phyloP scores from a whole-genome alignment of 176 grass and related monocot species.

The Aegilops bicornis region DNA sequence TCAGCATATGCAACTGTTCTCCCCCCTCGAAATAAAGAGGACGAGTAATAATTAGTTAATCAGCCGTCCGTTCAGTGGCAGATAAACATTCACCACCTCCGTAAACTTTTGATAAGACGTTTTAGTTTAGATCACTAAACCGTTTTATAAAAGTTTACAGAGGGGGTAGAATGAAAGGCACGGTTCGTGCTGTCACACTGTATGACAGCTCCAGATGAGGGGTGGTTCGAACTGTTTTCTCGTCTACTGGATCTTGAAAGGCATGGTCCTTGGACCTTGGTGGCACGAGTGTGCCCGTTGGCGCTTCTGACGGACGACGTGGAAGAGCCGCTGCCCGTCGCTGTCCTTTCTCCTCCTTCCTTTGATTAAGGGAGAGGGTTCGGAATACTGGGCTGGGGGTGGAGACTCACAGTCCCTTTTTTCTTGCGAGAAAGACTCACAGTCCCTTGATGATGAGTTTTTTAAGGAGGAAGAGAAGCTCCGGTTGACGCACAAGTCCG shows the following conservation, averaged over 20 bases:
- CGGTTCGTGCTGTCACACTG: no score
- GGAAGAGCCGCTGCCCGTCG: no score
- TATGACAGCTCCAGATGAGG: no score
- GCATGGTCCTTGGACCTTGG: background rate
- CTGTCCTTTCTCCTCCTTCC: no score
- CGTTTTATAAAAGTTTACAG: no score
- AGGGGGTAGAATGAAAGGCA: no score
- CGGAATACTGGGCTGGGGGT: no score
- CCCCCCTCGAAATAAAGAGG: slow-evolving; percentile 18
- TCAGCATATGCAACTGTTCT: background rate
- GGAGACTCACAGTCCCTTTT: background rate
- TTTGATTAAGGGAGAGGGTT: no score
- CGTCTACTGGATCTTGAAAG: background rate
- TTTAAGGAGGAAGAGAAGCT: background rate
- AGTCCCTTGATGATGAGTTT: background rate
- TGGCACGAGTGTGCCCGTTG: no score
- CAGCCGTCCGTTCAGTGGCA: background rate
- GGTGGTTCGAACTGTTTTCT: background rate
- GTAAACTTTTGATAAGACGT: no score
- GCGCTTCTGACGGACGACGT: background rate
- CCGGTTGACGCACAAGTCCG: background rate
- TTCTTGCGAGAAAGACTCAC: background rate
- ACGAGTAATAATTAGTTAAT: background rate
- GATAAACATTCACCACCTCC: background rate
- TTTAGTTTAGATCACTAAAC: no score